Base-by-base conservation (phyloP, 495 filamentous ascomycete genomes). In the Aspergillus homomorphus region DNA sequence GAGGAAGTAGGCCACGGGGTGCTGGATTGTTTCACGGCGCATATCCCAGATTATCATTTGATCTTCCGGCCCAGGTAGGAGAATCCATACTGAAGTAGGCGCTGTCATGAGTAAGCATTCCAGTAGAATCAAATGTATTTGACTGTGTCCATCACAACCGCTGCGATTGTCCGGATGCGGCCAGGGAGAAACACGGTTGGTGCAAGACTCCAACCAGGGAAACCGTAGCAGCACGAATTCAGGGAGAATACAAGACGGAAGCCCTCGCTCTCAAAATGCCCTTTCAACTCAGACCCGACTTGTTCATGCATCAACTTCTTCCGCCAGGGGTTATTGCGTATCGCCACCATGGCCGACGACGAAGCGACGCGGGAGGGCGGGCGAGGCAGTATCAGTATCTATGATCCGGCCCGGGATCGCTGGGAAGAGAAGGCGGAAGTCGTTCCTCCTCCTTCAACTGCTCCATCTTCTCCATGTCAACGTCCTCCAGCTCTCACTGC, bases 351-450 rank as follows among this genome's bases (percentile, higher is more conserved):
- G 57, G 57, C 50, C n/a, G 58, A 60, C 19, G 45, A 60, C 24
- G 45, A 48, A n/a, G 50, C 38, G 20, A 24, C 53, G 52, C 51
- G 50, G 1, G 53, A 49, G 12, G 56, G 33, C 19, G 41, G 50
- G n/a, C 48, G 55, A 21, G 58, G 61, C 45, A 62, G 54, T 44
- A 50, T 33, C 57, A 56, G 42, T 19, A 76, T 76, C 72, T 78
- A 77, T 56, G 75, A 78, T 66, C 72, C 75, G 26, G 75, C 75
- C 38, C 64, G 75, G 60, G 75, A 78, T 65, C 64, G 60, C 51
- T 77, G 63, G 62, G 57, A 61, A 55, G 57, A 61, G 38, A 23
- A 53, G 6, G 46, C 58, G n/a, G 33, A 38, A 38, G 33, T 38
- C 15, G 23, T 14, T 26, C 41, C 51, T 42, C 26, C 22, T 23